These are phyloP conservation scores for Sordaria brevicollis DNA, from an alignment of 495 filamentous ascomycete genomes.

Conservation along the genomic window DNA sequence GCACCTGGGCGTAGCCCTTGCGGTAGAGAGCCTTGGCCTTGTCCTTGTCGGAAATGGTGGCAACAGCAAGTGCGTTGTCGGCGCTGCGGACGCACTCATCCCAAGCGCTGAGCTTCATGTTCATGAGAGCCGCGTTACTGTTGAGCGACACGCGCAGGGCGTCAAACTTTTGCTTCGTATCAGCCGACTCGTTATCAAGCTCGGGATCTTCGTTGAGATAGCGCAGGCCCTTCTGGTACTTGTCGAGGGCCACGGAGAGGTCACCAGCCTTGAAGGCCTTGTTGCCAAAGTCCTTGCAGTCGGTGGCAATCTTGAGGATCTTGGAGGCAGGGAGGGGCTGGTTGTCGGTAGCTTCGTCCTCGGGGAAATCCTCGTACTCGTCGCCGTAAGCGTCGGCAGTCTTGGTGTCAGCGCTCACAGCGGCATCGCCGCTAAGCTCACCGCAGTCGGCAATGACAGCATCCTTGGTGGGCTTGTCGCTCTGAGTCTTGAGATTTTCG, in stretches of 20 bases:
- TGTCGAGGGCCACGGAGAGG: slow-evolving; percentile 62
- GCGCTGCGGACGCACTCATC: slow-evolving; percentile 60
- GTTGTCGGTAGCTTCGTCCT: slow-evolving; percentile 51
- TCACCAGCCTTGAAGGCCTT: slow-evolving; percentile 77
- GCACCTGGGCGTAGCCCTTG: slow-evolving; percentile 60
- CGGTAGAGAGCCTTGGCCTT: slow-evolving; percentile 83
- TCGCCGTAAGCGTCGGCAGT: slow-evolving; percentile 74
- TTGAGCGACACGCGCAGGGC: slow-evolving; percentile 42
- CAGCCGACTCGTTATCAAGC: slow-evolving; percentile 55
- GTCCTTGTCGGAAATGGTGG: slow-evolving; percentile 59
- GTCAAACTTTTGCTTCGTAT: slow-evolving; percentile 55
- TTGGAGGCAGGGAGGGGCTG: slow-evolving; percentile 46
- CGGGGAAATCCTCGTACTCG: slow-evolving; percentile 91
- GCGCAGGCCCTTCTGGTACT: slow-evolving; percentile 96
- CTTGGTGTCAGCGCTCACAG: slow-evolving; percentile 49
- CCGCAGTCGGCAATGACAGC: slow-evolving; percentile 78
- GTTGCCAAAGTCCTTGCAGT: slow-evolving; percentile 88
- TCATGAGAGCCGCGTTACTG: slow-evolving; percentile 39
- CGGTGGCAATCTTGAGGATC: slow-evolving; percentile 69
- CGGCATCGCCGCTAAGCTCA: slow-evolving; percentile 62
- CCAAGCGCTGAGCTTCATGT: slow-evolving; percentile 67
- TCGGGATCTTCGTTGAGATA: slow-evolving; percentile 86
- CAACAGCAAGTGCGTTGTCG: slow-evolving; percentile 59
- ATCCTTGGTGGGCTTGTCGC: slow-evolving; percentile 69
- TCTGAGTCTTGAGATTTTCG: slow-evolving; percentile 71